These are phyloP conservation scores for Iberis pinnata DNA, from an alignment of 345 rosid genomes.

Conservation along the genomic window DNA sequence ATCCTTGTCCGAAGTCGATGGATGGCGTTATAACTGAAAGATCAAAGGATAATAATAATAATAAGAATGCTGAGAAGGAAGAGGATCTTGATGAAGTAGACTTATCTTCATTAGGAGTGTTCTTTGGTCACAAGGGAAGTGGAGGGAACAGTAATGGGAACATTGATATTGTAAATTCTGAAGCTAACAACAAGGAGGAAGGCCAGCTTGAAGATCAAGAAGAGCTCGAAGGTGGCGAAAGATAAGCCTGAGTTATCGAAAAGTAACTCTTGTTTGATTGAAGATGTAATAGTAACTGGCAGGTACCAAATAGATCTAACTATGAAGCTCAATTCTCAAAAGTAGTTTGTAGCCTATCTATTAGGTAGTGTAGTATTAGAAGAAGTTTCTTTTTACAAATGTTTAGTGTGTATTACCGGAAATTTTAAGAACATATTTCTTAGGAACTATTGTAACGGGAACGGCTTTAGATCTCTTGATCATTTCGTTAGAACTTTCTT, in stretches of 20 bases:
- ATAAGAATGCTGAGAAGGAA: slow-evolving; percentile 54
- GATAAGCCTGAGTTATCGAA: neutral
- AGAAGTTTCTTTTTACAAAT: too few species aligned
- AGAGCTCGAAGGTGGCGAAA: slow-evolving; percentile 69
- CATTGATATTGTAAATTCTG: slow-evolving; percentile 56
- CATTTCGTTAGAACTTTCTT: too few species aligned
- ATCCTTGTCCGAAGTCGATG: slow-evolving; percentile 77
- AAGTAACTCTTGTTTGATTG: neutral
- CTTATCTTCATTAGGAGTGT: slow-evolving; percentile 56
- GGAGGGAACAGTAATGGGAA: slow-evolving; percentile 37
- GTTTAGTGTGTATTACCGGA: too few species aligned
- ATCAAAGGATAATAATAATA: slow-evolving; percentile 49
- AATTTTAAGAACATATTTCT: too few species aligned
- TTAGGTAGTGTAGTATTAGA: too few species aligned
- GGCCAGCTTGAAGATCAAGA: slow-evolving; percentile 82
- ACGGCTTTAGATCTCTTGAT: too few species aligned
- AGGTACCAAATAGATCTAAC: slow-evolving; percentile 19
- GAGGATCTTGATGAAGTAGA: slow-evolving; percentile 78
- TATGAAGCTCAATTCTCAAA: too few species aligned
- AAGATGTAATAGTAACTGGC: slow-evolving; percentile 6
- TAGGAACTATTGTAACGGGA: too few species aligned
- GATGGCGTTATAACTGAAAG: slow-evolving; percentile 31
- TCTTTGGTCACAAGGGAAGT: slow-evolving; percentile 35
- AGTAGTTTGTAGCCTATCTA: too few species aligned
- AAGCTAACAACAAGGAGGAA: slow-evolving; percentile 65